A percentile compares a stretch with the other conserved stretches of the same genome.
phyloP scores from a whole-genome alignment of 495 filamentous ascomycete species.

The Amphirosellinia nigrospora region DNA sequence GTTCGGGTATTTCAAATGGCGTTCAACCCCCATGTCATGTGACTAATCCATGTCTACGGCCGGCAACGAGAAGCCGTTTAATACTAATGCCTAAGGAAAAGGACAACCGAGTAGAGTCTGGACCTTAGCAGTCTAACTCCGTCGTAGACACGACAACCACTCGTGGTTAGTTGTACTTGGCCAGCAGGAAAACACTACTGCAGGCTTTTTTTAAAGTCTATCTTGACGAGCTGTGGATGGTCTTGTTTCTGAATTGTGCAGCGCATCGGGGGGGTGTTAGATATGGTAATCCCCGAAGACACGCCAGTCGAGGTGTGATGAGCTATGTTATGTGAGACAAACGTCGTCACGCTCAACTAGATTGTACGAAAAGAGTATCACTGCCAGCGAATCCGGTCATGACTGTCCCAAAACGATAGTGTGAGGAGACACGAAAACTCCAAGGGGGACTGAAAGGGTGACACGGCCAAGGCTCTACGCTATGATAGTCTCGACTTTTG shows the following conservation, averaged over 20 bases:
- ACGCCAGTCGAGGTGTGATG: constrained; percentile 15
- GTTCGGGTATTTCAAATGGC: constrained; percentile 24
- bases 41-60: not conserved
- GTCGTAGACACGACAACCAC: not conserved
- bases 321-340: constrained; percentile 12
- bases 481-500: constrained; percentile 37
- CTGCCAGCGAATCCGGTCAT: constrained; percentile 32
- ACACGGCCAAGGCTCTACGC: constrained; percentile 33
- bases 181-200: not conserved
- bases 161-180: not conserved
- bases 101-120: not conserved
- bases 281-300: constrained; percentile 24
- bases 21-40: constrained; percentile 2
- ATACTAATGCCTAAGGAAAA: not conserved
- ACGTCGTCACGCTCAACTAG: not conserved
- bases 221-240: not conserved
- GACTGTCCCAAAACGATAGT: constrained; percentile 36
- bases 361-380: constrained; percentile 29
- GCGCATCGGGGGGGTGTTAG: constrained; percentile 20
- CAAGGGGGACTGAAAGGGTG: constrained; percentile 32
- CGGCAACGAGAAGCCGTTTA: not conserved
- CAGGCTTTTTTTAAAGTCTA: not conserved
- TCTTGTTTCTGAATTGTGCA: not conserved
- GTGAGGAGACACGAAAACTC: constrained; percentile 29
- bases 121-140: not conserved